These are phyloP conservation scores for Aspergillus sp. DNA, from an alignment of 2,329 filamentous ascomycete species.

Conservation along the genomic window DNA sequence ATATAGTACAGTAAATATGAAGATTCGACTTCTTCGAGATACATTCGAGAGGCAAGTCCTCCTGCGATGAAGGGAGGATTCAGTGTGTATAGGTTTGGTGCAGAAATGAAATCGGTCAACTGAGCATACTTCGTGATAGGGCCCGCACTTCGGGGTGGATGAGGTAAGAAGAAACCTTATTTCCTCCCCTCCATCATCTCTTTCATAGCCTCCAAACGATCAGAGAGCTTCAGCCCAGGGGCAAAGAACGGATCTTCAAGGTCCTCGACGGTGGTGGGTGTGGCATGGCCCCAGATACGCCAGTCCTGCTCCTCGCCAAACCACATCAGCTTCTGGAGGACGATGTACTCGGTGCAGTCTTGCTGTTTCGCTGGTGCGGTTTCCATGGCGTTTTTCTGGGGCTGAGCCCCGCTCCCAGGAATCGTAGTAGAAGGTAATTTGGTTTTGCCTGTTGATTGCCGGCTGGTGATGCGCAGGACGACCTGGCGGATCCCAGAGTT, in stretches of 20 bases:
- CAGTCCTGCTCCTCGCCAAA: conserved; percentile 37
- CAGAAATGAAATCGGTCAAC: neutral
- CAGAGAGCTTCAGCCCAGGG: conserved; percentile 24
- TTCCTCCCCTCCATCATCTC: conserved; percentile 10
- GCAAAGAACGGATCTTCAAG: conserved; percentile 31
- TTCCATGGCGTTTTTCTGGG: conserved; percentile 2
- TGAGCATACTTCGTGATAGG: neutral
- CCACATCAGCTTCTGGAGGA: conserved; percentile 41
- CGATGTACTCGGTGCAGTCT: conserved; percentile 43
- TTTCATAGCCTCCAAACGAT: conserved; percentile 28
- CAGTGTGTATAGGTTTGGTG: neutral
- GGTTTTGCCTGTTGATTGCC: conserved; percentile 27
- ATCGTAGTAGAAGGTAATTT: neutral
- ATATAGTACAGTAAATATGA: neutral
- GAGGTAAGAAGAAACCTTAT: neutral
- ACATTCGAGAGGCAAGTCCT: neutral
- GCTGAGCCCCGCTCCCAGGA: neutral
- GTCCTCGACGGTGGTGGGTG: conserved; percentile 35
- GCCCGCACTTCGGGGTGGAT: neutral
- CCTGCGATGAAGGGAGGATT: no score
- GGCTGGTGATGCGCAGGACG: conserved; percentile 31
- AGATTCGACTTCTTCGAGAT: neutral
- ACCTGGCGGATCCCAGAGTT: conserved; percentile 35
- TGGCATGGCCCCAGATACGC: conserved; percentile 44
- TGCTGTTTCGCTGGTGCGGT: conserved; percentile 27